A percentile compares a stretch with the other conserved stretches of the same genome.
Evolutionary conservation across 2,329 filamentous ascomycete species (phyloP).

Genomic region (Thielaviopsis populi): DNA sequence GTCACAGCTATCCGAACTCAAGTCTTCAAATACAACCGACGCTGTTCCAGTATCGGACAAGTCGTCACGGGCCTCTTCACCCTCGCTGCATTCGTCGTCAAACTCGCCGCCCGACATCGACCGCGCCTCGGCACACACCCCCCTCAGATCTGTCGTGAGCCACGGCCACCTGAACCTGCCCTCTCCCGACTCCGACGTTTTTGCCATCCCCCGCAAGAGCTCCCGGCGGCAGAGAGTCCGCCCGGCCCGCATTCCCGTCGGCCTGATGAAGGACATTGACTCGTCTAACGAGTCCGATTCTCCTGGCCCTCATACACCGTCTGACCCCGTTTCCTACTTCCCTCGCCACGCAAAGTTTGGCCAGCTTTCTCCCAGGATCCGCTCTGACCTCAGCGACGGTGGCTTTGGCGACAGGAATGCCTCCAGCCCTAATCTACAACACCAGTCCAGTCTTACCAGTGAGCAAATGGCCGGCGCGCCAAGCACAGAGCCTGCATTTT

Average conservation of each 20-base stretch:
- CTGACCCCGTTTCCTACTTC: constrained; percentile 2
- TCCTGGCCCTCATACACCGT: constrained; percentile 8
- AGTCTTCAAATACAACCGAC: background rate
- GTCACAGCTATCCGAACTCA: background rate
- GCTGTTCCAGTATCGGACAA: background rate
- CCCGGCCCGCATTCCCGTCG: background rate
- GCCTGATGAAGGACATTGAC: constrained; percentile 12
- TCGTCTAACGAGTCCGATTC: constrained; percentile 12
- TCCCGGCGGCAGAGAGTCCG: constrained; percentile 9
- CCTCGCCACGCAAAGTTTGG: constrained; percentile 2
- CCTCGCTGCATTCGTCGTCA: background rate
- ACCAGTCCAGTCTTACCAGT: background rate
- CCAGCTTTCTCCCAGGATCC: constrained; percentile 3
- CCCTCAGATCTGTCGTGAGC: constrained; percentile 10
- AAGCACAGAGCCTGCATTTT: background rate
- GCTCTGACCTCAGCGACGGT: constrained; percentile 8
- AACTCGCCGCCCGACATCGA: background rate
- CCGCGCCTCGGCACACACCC: background rate
- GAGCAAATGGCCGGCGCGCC: background rate
- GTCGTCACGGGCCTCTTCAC: background rate
- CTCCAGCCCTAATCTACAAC: background rate
- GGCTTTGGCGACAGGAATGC: constrained; percentile 5
- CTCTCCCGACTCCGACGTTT: background rate
- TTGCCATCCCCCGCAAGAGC: constrained; percentile 14
- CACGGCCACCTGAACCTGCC: constrained; percentile 8